These are phyloP conservation scores for Mimosa bimucronata DNA, from an alignment of 306 rosid genomes.

Conservation along the genomic window DNA sequence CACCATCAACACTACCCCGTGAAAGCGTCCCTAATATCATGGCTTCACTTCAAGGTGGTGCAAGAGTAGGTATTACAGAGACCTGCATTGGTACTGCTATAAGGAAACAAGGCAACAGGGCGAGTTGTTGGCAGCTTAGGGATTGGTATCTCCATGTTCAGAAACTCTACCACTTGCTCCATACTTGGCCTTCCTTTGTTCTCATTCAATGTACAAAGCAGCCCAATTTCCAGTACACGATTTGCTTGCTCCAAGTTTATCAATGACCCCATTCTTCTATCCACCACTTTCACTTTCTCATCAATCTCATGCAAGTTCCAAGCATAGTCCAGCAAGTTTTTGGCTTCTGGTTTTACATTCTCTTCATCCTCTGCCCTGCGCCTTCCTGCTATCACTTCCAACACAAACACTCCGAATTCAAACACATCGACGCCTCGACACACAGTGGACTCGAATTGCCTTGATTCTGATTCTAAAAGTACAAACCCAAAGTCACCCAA, in stretches of 20 bases:
- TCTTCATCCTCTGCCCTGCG: constrained; percentile 43
- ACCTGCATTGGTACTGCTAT: constrained; percentile 61
- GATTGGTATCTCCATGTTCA: constrained; percentile 53
- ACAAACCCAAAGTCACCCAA: constrained; percentile 76
- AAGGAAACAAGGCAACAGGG: constrained; percentile 73
- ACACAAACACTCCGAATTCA: constrained; percentile 70
- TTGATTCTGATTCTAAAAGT: constrained; percentile 61
- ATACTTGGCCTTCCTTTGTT: constrained; percentile 68
- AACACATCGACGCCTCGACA: constrained; percentile 67
- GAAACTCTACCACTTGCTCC: constrained; percentile 72
- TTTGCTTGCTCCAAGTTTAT: constrained; percentile 69
- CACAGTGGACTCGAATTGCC: constrained; percentile 59
- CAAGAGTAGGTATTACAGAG: constrained; percentile 76
- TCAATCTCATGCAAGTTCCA: constrained; percentile 67
- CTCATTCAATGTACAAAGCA: constrained; percentile 79
- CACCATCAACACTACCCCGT: too few species aligned
- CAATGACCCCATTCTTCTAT: constrained; percentile 67
- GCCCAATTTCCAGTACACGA: constrained; percentile 61
- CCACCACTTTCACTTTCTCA: constrained; percentile 60
- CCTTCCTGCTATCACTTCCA: constrained; percentile 83
- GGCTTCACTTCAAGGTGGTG: constrained; percentile 50
- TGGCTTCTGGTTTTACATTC: constrained; percentile 47
- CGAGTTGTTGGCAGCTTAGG: constrained; percentile 72
- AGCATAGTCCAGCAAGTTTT: constrained; percentile 62
- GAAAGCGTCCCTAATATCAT: constrained; percentile 2